Evolutionary conservation across 306 rosid species (phyloP).

Genomic region (Cucurbita moschata): DNA sequence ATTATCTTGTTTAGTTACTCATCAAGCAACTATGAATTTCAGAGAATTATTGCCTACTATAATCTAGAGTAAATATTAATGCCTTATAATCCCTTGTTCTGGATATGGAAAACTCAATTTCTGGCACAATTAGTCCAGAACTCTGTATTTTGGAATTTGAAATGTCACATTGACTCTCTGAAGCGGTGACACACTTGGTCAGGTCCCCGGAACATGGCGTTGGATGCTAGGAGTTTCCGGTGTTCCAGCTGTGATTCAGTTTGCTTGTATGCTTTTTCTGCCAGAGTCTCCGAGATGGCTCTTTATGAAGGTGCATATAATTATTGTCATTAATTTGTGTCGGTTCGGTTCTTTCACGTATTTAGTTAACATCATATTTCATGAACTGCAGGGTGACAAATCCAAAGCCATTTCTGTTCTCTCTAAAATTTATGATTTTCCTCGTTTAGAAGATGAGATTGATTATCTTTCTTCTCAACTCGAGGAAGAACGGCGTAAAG

Average conservation of each 20-base stretch:
- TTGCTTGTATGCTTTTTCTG: conserved; percentile 52
- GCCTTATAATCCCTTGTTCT: neutral
- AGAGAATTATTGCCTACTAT: neutral
- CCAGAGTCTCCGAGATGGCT: conserved; percentile 98
- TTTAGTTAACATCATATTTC: neutral
- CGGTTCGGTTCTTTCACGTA: neutral
- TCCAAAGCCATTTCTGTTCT: conserved; percentile 55
- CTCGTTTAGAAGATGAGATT: conserved; percentile 69
- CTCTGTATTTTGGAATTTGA: neutral
- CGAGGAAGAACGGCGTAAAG: conserved; percentile 44
- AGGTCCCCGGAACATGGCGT: conserved; percentile 92
- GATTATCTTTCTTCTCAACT: conserved; percentile 39
- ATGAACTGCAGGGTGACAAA: conserved; percentile 32
- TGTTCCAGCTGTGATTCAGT: conserved; percentile 72
- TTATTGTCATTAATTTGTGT: neutral
- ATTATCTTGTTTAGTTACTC: neutral
- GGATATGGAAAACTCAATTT: neutral
- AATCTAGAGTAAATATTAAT: neutral
- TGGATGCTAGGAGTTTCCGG: conserved; percentile 93
- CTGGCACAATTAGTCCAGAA: neutral
- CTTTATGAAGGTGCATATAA: conserved; percentile 37
- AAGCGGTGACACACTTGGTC: conserved; percentile 3
- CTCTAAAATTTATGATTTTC: conserved; percentile 48
- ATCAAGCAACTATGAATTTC: neutral
- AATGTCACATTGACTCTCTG: neutral